Base-by-base conservation (phyloP, 1,284 basidiomycete genomes). In the Trichosporon asahii region DNA sequence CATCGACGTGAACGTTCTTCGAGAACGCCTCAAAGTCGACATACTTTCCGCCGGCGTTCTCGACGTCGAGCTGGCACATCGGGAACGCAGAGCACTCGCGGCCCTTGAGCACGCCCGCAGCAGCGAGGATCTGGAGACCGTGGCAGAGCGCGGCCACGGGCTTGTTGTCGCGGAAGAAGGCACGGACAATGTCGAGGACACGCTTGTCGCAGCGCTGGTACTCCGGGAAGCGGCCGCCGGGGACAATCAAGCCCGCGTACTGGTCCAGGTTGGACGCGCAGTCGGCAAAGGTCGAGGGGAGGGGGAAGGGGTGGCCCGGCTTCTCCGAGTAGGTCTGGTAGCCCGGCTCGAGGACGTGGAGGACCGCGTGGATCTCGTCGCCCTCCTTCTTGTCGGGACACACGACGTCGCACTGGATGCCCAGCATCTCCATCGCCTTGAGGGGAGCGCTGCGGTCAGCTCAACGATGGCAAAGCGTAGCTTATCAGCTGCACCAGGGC, bases 41-140 rank as follows among this genome's bases (percentile, higher is more conserved):
- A 21, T 73, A 73, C 72, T 70, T 70, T 61, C 40, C 72, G 18
- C 72, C 72, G n/a, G 66, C 72, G 15, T 53, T 69, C 69, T 73
- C 72, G 64, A 73, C 72, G 18, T 73, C 72, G 57, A 73, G 72
- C 72, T 73, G 64, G 69, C 72, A 73, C 72, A 73, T 73, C 5
- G 72, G 72, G 67, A 73, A 73, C 5, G 72, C 72, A 1, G 67
- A 69, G 69, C 72, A 73, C 60, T 55, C 49, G 66, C 72, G 72
- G 57, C 68, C 72, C 64, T 69, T 69, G 60, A 73, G 69, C 2
- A 73, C 72, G 55, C 70, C 69, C 2, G 72, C 72, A 21, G 72
- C 72, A 2, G 69, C 63, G 60, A 73, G 69, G 37, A 73, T 70
- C 72, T 73, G 72, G 18, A 73, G 66, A 11, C 72, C 72, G 68